Base-by-base conservation (phyloP, 2,329 filamentous ascomycete genomes). In the Lachnellula hyalina region DNA sequence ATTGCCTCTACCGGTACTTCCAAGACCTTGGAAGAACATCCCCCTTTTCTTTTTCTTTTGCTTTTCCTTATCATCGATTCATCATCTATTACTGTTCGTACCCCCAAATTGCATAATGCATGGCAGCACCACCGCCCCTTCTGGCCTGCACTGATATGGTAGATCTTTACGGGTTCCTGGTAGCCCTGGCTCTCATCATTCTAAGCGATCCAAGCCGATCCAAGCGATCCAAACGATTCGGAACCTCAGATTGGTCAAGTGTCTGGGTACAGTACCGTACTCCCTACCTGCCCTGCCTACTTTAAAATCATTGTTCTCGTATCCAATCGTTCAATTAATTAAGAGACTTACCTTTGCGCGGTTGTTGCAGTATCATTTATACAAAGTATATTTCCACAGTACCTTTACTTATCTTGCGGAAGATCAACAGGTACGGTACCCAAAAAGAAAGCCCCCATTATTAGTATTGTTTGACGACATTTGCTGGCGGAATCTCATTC, bases 21-120 rank as follows among this genome's bases (percentile, higher is more conserved):
- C 28, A 7, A 32, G 28, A 3, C 28, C 28, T 32, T 4, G 4
- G 9, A 32, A 32, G 3, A 32, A 32, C 9, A 17, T 7, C 3
- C 15, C n/a, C n/a, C 8, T 4, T 38, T 2, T 12, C 7, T 17
- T 17, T 9, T n/a, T 6, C 36, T 17, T 17, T n/a, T 40, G 2
- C 17, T 44, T 47, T 35, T 32, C 15, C 50, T 49, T 41, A 45
- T 48, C 46, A 49, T 46, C 50, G 50, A n/a, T n/a, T n/a, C n/a
- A n/a, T n/a, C n/a, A n/a, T 47, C 41, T 56, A 8, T 17, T 15
- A 40, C 9, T 15, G 34, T 12, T 47, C 25, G 45, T 32, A 47
- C n/a, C 32, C 44, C 44, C 12, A 32, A 25, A 46, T 46, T 46
- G 11, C 44, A 23, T 11, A 14, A 17, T 25, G 9, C 21, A 28